Evolutionary conservation across 148 eudicot genomes (phyloP).

Genomic region (Bassia scoparia): DNA sequence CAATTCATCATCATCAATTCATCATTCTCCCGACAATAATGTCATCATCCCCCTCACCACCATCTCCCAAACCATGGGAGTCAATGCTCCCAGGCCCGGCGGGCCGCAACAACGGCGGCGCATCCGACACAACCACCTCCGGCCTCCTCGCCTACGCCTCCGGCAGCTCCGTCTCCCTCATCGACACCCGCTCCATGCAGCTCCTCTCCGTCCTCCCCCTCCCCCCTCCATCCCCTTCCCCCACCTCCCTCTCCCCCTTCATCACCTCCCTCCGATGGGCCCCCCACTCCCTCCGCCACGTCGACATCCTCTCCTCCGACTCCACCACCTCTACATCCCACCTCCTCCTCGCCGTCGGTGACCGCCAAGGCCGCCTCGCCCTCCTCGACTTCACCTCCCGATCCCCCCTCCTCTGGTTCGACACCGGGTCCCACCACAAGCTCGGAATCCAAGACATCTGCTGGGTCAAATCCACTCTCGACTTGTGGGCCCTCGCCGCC

Average conservation of each 20-base stretch:
- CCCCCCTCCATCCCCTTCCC: constrained; percentile 52
- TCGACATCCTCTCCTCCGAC: constrained; percentile 38
- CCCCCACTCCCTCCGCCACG: constrained; percentile 49
- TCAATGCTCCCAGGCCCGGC: constrained; percentile 88
- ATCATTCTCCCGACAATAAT: neutral
- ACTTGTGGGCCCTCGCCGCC: constrained; percentile 63
- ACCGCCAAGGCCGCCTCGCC: constrained; percentile 76
- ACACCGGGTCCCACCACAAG: constrained; percentile 31
- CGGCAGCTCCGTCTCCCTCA: constrained; percentile 69
- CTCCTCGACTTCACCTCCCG: constrained; percentile 53
- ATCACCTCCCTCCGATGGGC: constrained; percentile 83
- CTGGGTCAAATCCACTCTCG: constrained; percentile 69
- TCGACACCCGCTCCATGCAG: constrained; percentile 78
- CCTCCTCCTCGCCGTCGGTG: constrained; percentile 73
- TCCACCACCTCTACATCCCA: constrained; percentile 44
- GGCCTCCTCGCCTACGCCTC: constrained; percentile 85
- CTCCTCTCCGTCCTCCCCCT: constrained; percentile 70
- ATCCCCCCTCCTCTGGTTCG: constrained; percentile 48
- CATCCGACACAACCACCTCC: constrained; percentile 63
- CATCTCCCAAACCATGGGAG: constrained; percentile 38
- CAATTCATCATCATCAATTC: neutral
- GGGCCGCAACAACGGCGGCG: constrained; percentile 72
- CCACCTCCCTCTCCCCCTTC: constrained; percentile 59
- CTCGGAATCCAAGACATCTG: constrained; percentile 79
- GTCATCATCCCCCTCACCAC: constrained; percentile 14